phyloP scores from a whole-genome alignment of 2,329 filamentous ascomycete genomes.

The Trichophyton mentagrophytes region DNA sequence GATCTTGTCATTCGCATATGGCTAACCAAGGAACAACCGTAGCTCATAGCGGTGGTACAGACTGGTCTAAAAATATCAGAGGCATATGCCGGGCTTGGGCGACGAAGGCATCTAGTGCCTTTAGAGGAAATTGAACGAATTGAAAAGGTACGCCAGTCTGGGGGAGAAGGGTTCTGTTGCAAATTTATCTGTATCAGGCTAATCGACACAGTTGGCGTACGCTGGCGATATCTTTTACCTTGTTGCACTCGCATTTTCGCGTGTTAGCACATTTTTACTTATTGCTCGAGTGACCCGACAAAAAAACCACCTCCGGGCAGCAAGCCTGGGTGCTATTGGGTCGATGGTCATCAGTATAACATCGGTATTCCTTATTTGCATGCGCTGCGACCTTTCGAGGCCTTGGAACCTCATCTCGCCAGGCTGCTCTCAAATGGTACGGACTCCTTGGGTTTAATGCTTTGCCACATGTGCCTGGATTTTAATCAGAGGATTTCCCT shows the following conservation, averaged over 20 bases:
- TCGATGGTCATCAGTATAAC: constrained; percentile 6
- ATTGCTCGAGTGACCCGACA: constrained; percentile 12
- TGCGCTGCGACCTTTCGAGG: constrained; percentile 10
- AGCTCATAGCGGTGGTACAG: constrained; percentile 12
- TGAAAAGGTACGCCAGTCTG: constrained; percentile 8
- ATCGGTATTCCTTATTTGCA: constrained; percentile 10
- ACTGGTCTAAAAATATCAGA: constrained; percentile 12
- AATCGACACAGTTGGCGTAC: constrained; percentile 8
- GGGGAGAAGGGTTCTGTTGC: not conserved
- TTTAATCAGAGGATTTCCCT: not conserved
- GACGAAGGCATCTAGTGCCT: constrained; percentile 5
- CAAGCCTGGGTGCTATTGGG: constrained; percentile 7
- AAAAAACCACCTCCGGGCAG: constrained; percentile 9
- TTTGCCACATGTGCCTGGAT: not conserved
- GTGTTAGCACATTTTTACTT: constrained; percentile 11
- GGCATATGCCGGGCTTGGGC: constrained; percentile 11
- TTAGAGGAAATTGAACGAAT: not conserved
- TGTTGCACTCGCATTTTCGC: constrained; percentile 11
- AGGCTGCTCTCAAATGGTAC: constrained; percentile 10
- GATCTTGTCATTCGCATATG: not conserved
- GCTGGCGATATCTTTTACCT: constrained; percentile 13
- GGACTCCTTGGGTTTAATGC: not conserved
- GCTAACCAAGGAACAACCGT: not conserved
- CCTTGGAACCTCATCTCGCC: constrained; percentile 10
- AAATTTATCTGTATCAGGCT: not conserved